Base-by-base conservation (phyloP, 768 basidiomycete genomes). In the Lactarius vividus region DNA sequence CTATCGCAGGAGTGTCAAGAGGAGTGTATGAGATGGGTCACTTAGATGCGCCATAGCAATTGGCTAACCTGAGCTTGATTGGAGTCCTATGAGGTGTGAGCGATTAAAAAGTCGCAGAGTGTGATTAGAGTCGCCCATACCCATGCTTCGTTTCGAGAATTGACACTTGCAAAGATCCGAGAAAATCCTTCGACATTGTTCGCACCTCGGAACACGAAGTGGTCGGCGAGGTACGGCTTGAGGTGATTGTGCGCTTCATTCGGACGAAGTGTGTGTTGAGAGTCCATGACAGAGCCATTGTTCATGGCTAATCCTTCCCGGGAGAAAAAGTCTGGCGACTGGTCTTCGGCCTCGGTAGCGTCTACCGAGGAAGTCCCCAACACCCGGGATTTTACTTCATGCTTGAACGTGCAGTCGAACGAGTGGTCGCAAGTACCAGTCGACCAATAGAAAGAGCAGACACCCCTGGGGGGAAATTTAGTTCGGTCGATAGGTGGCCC, bases 401-500 rank as follows among this genome's bases (percentile, higher is more conserved):
- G 76, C 59, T 61, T 66, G 63, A 65, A 76, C 0, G 59, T 65
- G 57, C 76, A 77, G 18, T 73, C 73, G 46, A 75, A 74, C 3
- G 59, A 53, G 2, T 66, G 70, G 40, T 64, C 49, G 49, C 76
- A 77, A 18, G 61, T 57, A 46, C 76, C 76, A 37, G 70, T 64
- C 1, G 71, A 65, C 74, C 74, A 77, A 66, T 59, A 77, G 35
- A 72, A 73, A 4, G 63, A 42, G 64, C 76, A 77, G 6, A 71
- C 52, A 15, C 73, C 72, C 16, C 64, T 62, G n/a, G n/a, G n/a
- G 1, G 75, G 75, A 18, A 64, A 57, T 44, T 35, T 15, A 18
- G 52, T 13, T 44, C 46, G 49, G 31, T 65, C 69, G 18, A 52
- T 39, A 40, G 63, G 52, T n/a, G 59, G 58, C 20, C n/a, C n/a